A percentile compares a stretch with the other conserved stretches of the same genome.
These are phyloP conservation scores for Friedmanniomyces simplex DNA, from an alignment of 495 filamentous ascomycete genomes.

Conservation along the genomic window DNA sequence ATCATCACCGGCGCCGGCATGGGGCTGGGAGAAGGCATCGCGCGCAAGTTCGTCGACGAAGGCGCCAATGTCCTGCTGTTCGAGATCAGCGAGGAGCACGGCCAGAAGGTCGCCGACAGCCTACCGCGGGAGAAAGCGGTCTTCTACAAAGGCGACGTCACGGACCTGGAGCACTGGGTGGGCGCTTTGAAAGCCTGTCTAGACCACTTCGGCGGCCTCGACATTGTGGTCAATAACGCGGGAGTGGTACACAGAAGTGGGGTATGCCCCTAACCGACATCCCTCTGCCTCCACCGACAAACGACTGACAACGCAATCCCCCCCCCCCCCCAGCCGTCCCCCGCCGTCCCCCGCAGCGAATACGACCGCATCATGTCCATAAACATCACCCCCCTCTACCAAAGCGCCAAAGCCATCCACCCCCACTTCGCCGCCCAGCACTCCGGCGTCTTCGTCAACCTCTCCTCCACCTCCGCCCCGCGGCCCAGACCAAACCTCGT, in stretches of 20 bases:
- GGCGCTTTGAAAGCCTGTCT: slow-evolving; percentile 2
- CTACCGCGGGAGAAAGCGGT: background rate
- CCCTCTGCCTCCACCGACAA: too few species aligned
- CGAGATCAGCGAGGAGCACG: slow-evolving; percentile 17
- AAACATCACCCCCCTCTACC: slow-evolving; percentile 15
- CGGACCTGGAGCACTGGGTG: slow-evolving; percentile 10
- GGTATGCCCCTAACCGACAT: background rate
- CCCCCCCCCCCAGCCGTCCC: slow-evolving; percentile 1
- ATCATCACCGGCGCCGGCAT: slow-evolving; percentile 21
- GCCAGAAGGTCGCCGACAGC: slow-evolving; percentile 2
- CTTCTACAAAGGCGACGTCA: slow-evolving; percentile 17
- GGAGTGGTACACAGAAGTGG: slow-evolving; percentile 3
- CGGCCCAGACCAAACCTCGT: slow-evolving; percentile 24
- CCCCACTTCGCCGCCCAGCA: slow-evolving; percentile 12
- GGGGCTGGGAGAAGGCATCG: slow-evolving; percentile 20
- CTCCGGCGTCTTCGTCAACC: slow-evolving; percentile 1
- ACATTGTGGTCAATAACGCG: too few species aligned
- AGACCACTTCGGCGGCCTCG: slow-evolving; percentile 10
- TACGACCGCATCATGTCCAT: slow-evolving; percentile 19
- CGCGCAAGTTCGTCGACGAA: slow-evolving; percentile 16
- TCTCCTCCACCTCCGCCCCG: slow-evolving; percentile 19
- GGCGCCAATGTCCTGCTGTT: slow-evolving; percentile 19
- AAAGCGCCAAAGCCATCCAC: slow-evolving; percentile 3
- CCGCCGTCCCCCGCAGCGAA: slow-evolving; percentile 4
- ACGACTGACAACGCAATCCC: too few species aligned